phyloP scores from a whole-genome alignment of 139 green algal species.

The Coelastrella sp. region DNA sequence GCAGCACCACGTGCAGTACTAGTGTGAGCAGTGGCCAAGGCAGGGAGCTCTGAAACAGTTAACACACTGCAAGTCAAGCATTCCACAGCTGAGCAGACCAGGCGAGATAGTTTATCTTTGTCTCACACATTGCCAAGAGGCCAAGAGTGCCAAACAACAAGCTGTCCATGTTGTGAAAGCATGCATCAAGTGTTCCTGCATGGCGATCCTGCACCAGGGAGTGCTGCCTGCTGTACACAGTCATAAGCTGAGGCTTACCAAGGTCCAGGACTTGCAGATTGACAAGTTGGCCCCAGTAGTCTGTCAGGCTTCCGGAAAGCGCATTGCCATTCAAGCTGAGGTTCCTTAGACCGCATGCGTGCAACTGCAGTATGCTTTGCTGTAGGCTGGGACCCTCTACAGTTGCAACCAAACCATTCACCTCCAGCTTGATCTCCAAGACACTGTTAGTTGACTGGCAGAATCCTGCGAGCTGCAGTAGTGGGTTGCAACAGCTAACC shows the following conservation, averaged over 20 bases:
- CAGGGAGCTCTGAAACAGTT: too few species aligned
- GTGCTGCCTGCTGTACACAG: too few species aligned
- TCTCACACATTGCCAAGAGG: too few species aligned
- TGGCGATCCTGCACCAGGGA: too few species aligned
- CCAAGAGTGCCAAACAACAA: too few species aligned
- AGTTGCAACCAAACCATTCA: constrained; percentile 24
- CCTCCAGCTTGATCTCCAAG: not conserved
- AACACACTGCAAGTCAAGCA: too few species aligned
- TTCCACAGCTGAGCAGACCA: too few species aligned
- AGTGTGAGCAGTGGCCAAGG: too few species aligned
- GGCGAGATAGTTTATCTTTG: too few species aligned
- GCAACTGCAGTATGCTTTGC: constrained; percentile 14
- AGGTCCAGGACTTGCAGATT: constrained; percentile 24
- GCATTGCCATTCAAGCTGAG: constrained; percentile 39
- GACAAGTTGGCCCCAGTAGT: not conserved
- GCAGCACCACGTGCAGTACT: not conserved
- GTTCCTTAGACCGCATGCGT: constrained; percentile 28
- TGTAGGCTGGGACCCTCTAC: not conserved
- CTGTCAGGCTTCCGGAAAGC: not conserved
- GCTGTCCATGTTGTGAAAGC: too few species aligned
- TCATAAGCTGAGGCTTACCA: not conserved
- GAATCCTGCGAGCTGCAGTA: too few species aligned
- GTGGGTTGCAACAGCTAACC: constrained; percentile 29
- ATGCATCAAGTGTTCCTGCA: too few species aligned
- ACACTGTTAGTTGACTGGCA: not conserved